A percentile compares a stretch with the other conserved stretches of the same genome.
phyloP scores from a whole-genome alignment of 2,329 filamentous ascomycete genomes.

The Xylariomycetidae sp. region DNA sequence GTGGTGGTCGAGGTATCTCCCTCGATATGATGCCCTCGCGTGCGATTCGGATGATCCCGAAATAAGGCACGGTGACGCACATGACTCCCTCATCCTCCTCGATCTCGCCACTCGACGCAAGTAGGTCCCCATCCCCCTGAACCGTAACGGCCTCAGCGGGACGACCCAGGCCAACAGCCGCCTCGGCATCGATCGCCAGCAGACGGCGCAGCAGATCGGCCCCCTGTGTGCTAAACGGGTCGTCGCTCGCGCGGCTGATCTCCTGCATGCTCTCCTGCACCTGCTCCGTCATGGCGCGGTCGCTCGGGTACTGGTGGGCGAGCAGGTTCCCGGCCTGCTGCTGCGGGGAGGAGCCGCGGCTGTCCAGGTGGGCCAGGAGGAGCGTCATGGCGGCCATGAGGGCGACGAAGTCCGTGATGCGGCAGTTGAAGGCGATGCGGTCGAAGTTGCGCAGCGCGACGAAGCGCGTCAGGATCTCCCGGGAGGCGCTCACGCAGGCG shows the following conservation, averaged over 20 bases:
- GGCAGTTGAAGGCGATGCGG: conserved; percentile 22
- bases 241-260: conserved; percentile 9
- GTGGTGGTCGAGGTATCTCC: conserved; percentile 11
- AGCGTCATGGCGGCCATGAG: conserved; percentile 33
- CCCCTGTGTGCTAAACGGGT: conserved; percentile 26
- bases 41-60: conserved; percentile 27
- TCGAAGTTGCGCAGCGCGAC: conserved; percentile 27
- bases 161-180: conserved; percentile 11
- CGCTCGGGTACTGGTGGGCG: not conserved
- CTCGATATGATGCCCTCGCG: conserved; percentile 15
- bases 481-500: conserved; percentile 30
- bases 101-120: too few relatives aligned
- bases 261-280: not conserved
- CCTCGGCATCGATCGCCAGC: conserved; percentile 29
- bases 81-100: too few relatives aligned
- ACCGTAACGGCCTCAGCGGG: not conserved
- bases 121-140: not conserved
- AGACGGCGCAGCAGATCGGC: conserved; percentile 26
- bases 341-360: not conserved
- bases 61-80: conserved; percentile 16
- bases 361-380: conserved; percentile 30
- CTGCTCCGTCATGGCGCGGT: conserved; percentile 16
- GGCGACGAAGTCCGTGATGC: conserved; percentile 31
- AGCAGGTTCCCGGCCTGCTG: not conserved
- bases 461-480: conserved; percentile 33